These are phyloP conservation scores for Aspergillus sp. DNA, from an alignment of 2,329 filamentous ascomycete genomes.

Conservation along the genomic window DNA sequence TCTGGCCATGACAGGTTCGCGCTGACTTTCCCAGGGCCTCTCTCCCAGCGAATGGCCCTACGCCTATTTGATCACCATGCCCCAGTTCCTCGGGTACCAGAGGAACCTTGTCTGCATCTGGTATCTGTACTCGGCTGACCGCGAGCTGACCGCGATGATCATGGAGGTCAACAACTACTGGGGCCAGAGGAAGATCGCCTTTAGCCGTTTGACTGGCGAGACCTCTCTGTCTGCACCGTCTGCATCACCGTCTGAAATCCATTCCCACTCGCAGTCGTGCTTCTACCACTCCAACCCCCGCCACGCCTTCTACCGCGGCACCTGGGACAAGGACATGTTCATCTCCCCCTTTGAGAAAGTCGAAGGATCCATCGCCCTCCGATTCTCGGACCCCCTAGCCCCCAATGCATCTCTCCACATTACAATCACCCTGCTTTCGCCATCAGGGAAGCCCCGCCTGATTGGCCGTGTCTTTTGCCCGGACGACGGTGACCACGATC, in stretches of 20 bases:
- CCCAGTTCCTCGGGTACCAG: conserved; percentile 11
- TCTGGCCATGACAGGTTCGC: neutral
- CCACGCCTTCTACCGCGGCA: neutral
- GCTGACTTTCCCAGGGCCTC: conserved; percentile 7
- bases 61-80: conserved; percentile 11
- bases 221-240: neutral
- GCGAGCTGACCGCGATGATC: conserved; percentile 6
- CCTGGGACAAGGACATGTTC: conserved; percentile 8
- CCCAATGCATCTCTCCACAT: neutral
- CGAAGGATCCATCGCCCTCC: neutral
- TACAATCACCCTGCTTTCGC: neutral
- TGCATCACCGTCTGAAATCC: neutral
- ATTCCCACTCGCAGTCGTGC: neutral
- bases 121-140: conserved; percentile 10
- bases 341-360: conserved; percentile 10
- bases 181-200: conserved; percentile 11
- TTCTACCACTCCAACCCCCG: conserved; percentile 2
- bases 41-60: conserved; percentile 10
- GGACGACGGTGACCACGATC: neutral
- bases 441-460: neutral
- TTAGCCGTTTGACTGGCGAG: conserved; percentile 5
- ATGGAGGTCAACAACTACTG: conserved; percentile 18
- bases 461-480: conserved; percentile 5
- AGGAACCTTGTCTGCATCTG: conserved; percentile 7
- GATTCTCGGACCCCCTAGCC: neutral